Conservation (phyloP, 768 basidiomycete species). For the Botryobasidium botryosum region DNA sequence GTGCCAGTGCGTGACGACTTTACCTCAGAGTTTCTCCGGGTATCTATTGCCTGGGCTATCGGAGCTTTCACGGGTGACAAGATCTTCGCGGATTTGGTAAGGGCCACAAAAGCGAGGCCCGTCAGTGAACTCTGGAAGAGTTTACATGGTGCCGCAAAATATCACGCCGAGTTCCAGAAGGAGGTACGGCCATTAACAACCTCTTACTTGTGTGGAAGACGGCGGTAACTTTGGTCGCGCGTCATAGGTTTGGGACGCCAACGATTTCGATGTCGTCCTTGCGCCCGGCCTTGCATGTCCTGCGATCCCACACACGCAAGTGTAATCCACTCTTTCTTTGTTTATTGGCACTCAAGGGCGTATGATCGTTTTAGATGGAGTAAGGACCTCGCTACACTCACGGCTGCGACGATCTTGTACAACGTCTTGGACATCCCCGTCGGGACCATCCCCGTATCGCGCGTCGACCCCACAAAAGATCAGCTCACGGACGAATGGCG, state of each 20-base stretch:
- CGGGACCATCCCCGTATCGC: slow-evolving; percentile 60
- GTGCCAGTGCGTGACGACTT: slow-evolving; percentile 1
- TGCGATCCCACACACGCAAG: slow-evolving; percentile 51
- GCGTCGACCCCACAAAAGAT: slow-evolving; percentile 51
- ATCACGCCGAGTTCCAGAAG: slow-evolving; percentile 10
- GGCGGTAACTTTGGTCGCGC: background rate
- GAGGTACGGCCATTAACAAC: slow-evolving; percentile 10
- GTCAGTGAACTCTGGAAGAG: slow-evolving; percentile 16
- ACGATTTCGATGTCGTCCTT: slow-evolving; percentile 55
- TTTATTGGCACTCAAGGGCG: background rate
- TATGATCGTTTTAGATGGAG: slow-evolving; percentile 10
- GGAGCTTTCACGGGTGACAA: slow-evolving; percentile 15
- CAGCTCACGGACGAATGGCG: slow-evolving; percentile 44
- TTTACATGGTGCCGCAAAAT: slow-evolving; percentile 14
- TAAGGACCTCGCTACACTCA: slow-evolving; percentile 33
- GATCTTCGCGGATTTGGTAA: slow-evolving; percentile 12
- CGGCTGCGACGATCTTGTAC: slow-evolving; percentile 44
- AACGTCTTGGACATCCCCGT: slow-evolving; percentile 62
- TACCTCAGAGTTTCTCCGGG: slow-evolving; percentile 1
- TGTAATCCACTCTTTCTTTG: background rate
- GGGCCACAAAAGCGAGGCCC: background rate
- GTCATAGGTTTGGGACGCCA: slow-evolving; percentile 50
- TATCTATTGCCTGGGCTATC: background rate
- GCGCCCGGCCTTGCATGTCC: slow-evolving; percentile 61
- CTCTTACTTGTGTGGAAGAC: slow-evolving; percentile 9